These are phyloP conservation scores for Camelina sativa DNA, from an alignment of 345 rosid species.

Conservation along the genomic window DNA sequence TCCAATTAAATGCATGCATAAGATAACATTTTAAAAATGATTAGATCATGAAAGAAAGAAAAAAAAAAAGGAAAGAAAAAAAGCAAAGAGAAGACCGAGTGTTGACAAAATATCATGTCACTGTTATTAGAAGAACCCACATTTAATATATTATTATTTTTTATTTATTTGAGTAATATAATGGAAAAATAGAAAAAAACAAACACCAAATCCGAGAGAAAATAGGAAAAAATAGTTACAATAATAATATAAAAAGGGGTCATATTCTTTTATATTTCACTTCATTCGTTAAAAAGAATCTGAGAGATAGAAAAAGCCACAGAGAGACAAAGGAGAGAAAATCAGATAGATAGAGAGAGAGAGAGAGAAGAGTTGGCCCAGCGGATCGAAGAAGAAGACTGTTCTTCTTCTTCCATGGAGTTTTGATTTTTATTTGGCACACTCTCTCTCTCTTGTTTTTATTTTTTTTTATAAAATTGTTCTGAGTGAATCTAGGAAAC, in stretches of 20 bases:
- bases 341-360: conserved; percentile 12
- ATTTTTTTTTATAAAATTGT: conserved; percentile 1
- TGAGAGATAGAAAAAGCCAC: conserved; percentile 37
- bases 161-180: conserved; percentile 26
- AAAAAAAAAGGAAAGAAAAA: background rate
- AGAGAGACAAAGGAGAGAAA: conserved; percentile 31
- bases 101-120: conserved; percentile 95
- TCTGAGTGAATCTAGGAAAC: conserved; percentile 40
- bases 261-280: conserved; percentile 41
- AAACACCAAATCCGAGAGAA: conserved; percentile 34
- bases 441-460: conserved; percentile 26
- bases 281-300: conserved; percentile 37
- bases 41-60: background rate
- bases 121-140: conserved; percentile 72
- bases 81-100: conserved; percentile 62
- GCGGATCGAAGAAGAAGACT: conserved; percentile 69
- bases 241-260: conserved; percentile 6
- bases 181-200: conserved; percentile 36
- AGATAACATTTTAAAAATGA: conserved; percentile 43
- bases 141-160: conserved; percentile 49
- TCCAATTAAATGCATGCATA: conserved; percentile 14
- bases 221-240: background rate
- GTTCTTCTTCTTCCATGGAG: conserved; percentile 41
- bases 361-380: conserved; percentile 65
- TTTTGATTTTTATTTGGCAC: conserved; percentile 35